Evolutionary conservation across 1,284 basidiomycete species (phyloP), one percentile per base, ranked within the genome.

Genomic region (Malassezia sympodialis): DNA sequence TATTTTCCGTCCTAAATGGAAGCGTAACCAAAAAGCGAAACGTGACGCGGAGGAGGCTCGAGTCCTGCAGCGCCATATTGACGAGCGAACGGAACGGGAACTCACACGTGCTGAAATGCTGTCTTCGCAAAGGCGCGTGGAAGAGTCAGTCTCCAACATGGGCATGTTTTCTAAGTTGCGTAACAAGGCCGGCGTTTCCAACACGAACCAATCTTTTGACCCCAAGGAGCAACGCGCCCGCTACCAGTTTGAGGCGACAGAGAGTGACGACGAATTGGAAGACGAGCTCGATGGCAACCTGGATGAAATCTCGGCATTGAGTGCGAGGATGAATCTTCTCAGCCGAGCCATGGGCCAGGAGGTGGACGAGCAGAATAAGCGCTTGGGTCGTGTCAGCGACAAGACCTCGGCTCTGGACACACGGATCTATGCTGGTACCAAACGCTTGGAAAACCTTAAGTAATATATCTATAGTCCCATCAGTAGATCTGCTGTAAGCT

Each of bases 221-320:
- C 44, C 51, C 11, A 83, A 84, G 72, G 83, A 86, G 45, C 85
- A 87, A 72, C 79, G 88, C 58, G 82, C 84, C 69, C 82, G 87
- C 26, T 98, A 84, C 76, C 91, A 96, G 76, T 96, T 96, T 67
- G 93, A 98, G 65, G 84, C 84, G n/a, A 87, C 84, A 32, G 87
- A 82, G 15, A 90, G 87, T n/a, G 94, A 99, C 70, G 91, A 98
- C 69, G 90, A 96, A 77, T 70, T 82, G 45, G 82, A 83, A 65
- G 79, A 82, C 59, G 81, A 91, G 74, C 73, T 96, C 23, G 93
- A 96, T 68, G 82, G 83, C 62, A 96, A 98, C 75, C 77, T 99
- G 47, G 84, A 90, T 74, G 90, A 96, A 76, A 88, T 94, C 58
- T 79, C 82, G 41, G 84, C 84, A 54, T 81, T 87, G 46, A 84